Evolutionary conservation across 139 green algal species (phyloP).

Genomic region (Closterium sp.): DNA sequence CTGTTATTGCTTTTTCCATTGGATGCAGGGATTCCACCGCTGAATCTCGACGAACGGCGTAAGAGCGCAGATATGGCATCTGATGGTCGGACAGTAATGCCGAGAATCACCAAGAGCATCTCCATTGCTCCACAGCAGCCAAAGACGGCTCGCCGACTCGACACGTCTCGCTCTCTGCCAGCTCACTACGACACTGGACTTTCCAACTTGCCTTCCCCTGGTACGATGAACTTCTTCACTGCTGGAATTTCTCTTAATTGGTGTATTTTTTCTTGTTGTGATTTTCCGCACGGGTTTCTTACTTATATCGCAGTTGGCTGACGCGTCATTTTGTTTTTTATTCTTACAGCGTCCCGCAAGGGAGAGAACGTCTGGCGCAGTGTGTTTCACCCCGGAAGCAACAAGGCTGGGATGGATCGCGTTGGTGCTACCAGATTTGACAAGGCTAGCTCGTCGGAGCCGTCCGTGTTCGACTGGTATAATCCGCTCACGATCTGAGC

Average conservation of each 20-base stretch:
- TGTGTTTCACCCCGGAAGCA: conserved; percentile 31
- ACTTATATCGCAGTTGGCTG: not conserved
- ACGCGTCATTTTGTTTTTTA: not conserved
- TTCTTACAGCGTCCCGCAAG: conserved; percentile 7
- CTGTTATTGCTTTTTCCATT: not conserved
- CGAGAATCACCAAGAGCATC: not conserved
- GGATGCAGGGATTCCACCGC: not conserved
- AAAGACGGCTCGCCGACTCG: not conserved
- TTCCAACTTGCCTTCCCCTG: not conserved
- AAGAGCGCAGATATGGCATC: not conserved
- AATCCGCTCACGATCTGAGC: conserved; percentile 15
- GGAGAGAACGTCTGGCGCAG: conserved; percentile 32
- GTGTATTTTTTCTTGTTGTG: not conserved
- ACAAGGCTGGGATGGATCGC: conserved; percentile 29
- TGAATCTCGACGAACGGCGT: not conserved
- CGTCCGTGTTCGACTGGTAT: conserved; percentile 39
- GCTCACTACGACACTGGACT: not conserved
- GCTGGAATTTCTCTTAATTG: not conserved
- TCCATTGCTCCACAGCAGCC: not conserved
- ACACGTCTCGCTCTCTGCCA: not conserved
- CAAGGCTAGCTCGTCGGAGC: conserved; percentile 5
- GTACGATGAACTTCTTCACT: not conserved
- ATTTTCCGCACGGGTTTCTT: too few species aligned
- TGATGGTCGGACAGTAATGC: not conserved
- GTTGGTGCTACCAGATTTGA: conserved; percentile 9